Conservation (phyloP, 2,329 filamentous ascomycete genomes). For the Pseudopyricularia javanii region DNA sequence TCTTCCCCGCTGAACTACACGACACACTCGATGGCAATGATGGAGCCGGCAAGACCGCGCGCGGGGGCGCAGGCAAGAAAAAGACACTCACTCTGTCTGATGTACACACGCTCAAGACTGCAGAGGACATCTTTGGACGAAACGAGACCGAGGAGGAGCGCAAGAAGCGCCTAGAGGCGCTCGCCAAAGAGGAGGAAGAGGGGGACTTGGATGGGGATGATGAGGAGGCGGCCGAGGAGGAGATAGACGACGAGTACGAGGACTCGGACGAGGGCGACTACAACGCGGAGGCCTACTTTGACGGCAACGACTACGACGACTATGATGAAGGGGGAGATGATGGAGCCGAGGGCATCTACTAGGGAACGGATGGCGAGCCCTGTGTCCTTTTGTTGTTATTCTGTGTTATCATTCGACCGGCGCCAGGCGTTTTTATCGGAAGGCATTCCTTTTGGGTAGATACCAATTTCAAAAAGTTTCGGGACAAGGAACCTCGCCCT, state of each 20-base stretch:
- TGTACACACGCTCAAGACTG: conserved; percentile 34
- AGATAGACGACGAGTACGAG: conserved; percentile 34
- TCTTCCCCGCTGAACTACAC: conserved; percentile 45
- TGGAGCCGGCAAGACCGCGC: conserved; percentile 11
- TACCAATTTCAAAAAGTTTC: not conserved
- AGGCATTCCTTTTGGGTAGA: not conserved
- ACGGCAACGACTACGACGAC: conserved; percentile 41
- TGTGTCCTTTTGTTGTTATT: not conserved
- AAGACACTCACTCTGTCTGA: conserved; percentile 33
- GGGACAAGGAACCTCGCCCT: not conserved
- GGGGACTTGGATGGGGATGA: conserved; percentile 34
- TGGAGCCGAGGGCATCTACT: conserved; percentile 18
- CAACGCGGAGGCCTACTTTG: conserved; percentile 49
- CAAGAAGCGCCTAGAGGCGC: conserved; percentile 13
- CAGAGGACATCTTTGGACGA: conserved; percentile 35
- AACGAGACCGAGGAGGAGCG: conserved; percentile 15
- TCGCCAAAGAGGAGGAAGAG: conserved; percentile 29
- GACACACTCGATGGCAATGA: conserved; percentile 38
- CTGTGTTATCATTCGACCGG: not conserved
- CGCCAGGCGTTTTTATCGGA: not conserved
- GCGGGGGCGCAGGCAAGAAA: conserved; percentile 17
- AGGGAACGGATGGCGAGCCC: not conserved
- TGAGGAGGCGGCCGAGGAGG: conserved; percentile 22
- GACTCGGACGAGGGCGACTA: conserved; percentile 50
- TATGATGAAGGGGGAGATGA: conserved; percentile 41